Conservation (phyloP, 2,329 filamentous ascomycete genomes). For the Rosellinia necatrix region DNA sequence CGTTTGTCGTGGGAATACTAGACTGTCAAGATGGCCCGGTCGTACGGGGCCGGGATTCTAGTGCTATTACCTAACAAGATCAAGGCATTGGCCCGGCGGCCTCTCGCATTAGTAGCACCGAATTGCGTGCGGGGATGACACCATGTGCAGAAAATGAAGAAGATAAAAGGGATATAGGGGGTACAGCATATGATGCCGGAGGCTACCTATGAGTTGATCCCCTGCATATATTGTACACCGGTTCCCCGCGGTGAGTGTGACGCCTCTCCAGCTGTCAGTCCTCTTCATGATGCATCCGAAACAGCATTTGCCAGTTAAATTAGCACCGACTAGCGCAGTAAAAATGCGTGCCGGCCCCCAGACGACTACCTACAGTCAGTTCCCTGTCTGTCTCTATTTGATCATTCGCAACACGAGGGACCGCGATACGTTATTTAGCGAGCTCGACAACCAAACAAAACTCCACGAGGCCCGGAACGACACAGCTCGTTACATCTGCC, state of each 20-base stretch:
- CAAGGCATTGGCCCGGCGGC: constrained; percentile 30
- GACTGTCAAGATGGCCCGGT: constrained; percentile 20
- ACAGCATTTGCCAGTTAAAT: not conserved
- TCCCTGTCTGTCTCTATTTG: constrained; percentile 8
- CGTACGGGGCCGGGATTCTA: constrained; percentile 24
- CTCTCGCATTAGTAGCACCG: constrained; percentile 31
- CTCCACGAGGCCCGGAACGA: constrained; percentile 1
- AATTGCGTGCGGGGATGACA: constrained; percentile 34
- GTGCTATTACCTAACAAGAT: constrained; percentile 35
- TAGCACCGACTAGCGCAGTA: constrained; percentile 6
- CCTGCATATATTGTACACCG: constrained; percentile 15
- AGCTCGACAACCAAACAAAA: constrained; percentile 1
- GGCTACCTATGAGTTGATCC: constrained; percentile 8
- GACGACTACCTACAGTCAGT: constrained; percentile 1
- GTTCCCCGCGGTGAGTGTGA: constrained; percentile 23
- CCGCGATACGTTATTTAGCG: constrained; percentile 16
- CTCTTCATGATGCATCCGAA: constrained; percentile 14
- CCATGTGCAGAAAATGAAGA: constrained; percentile 26
- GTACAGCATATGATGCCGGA: constrained; percentile 19
- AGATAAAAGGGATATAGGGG: constrained; percentile 14
- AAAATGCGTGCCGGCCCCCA: not conserved
- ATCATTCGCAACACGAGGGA: constrained; percentile 10
- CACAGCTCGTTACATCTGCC: constrained; percentile 3
- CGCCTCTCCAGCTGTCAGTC: not conserved
- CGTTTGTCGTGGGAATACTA: constrained; percentile 22